These are phyloP conservation scores for Cubamyces sp. DNA, from an alignment of 768 basidiomycete species.

Conservation along the genomic window DNA sequence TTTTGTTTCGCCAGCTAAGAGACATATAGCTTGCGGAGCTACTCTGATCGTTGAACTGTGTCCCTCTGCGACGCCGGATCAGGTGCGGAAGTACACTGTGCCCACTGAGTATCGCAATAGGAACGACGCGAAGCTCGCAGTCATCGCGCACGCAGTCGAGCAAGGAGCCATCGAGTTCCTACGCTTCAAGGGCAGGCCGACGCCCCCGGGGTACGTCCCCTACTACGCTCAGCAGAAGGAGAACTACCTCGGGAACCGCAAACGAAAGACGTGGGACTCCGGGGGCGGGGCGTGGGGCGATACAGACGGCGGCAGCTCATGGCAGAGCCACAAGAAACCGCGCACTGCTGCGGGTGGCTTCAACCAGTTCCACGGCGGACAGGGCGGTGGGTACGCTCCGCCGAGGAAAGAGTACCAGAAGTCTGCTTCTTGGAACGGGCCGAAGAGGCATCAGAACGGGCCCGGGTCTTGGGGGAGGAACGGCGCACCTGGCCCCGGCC, in stretches of 20 bases:
- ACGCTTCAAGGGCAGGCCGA: slow-evolving; percentile 51
- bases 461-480: neutral
- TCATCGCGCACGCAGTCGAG: slow-evolving; percentile 53
- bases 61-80: slow-evolving; percentile 35
- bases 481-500: slow-evolving; percentile 13
- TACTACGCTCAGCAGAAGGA: slow-evolving; percentile 10
- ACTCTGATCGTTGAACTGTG: slow-evolving; percentile 49
- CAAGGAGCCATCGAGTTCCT: slow-evolving; percentile 63
- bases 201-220: slow-evolving; percentile 45
- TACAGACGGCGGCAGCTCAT: neutral
- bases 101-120: slow-evolving; percentile 57
- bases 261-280: slow-evolving; percentile 21
- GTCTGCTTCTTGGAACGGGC: slow-evolving; percentile 12
- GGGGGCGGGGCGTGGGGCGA: slow-evolving; percentile 6
- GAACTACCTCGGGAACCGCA: slow-evolving; percentile 9
- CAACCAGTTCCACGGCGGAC: neutral
- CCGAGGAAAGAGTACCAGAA: neutral
- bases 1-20: slow-evolving; percentile 2
- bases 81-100: slow-evolving; percentile 50
- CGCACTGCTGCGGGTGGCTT: slow-evolving; percentile 6
- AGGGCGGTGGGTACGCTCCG: neutral
- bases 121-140: slow-evolving; percentile 65
- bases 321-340: slow-evolving; percentile 18
- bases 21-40: slow-evolving; percentile 55
- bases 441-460: slow-evolving; percentile 8